Base-by-base conservation (phyloP, 139 green algal genomes). In the Chlamydomonas sp. region DNA sequence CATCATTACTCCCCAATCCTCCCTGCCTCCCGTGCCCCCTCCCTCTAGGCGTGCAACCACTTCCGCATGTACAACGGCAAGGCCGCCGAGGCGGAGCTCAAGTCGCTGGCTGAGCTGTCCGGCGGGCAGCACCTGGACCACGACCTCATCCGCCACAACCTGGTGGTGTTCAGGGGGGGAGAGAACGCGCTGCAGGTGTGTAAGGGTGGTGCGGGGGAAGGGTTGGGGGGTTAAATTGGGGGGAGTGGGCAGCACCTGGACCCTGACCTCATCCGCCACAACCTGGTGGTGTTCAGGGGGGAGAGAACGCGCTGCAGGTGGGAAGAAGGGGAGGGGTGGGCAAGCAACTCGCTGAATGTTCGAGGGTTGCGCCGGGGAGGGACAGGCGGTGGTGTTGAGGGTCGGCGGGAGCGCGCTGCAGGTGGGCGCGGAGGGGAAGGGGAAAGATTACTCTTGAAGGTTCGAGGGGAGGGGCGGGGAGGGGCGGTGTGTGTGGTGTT, bases 231-330 rank as follows among this genome's bases (percentile, higher is more conserved):
- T 31, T 57, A 14, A 14, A 14, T 14, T 14, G 66, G 66, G 10
- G 12, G 66, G 10, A 14, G 86, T 1, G 89, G 88, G 17, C 90
- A 84, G 63, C 89, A 93, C 81, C 74, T 92, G 16, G 91, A 96
- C 66, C 93, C 96, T 77, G 91, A 94, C 73, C 93, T 98, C 62
- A 91, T 97, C 62, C 88, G 91, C 5, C 96, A 98, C 90, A 98
- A 98, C 91, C 69, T 96, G 74, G 93, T 96, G 60, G 96, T 98
- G 60, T 98, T 98, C 88, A 88, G 92, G 4, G 89, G 4, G 96
- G 96, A 0, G 92, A 97, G 67, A 95, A 94, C 69, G 95, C 95
- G 8, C 84, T 96, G 77, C 90, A 94, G 90, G 93, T 96, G 59
- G 0, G 77, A 5, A 14, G 73, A n/a, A 7, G 4, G 73, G 20